Evolutionary conservation across 2,329 filamentous ascomycete species (phyloP).

Genomic region (Tolypocladium paradoxum): DNA sequence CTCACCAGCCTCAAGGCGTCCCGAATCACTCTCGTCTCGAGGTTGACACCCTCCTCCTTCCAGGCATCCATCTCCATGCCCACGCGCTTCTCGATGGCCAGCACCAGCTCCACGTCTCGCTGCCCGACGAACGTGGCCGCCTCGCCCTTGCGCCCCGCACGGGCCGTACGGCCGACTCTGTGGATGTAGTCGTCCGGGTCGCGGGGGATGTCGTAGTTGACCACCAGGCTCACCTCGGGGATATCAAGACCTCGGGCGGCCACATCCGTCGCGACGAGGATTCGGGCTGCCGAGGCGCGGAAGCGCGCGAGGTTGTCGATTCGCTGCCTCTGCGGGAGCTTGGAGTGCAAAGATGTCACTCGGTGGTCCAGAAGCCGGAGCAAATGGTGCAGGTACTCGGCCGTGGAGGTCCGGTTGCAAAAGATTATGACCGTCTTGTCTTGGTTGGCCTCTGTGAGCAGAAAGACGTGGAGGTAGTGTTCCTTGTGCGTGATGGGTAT

Average conservation of each 20-base stretch:
- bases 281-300: constrained; percentile 75
- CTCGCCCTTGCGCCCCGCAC: constrained; percentile 76
- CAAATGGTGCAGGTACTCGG: constrained; percentile 79
- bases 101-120: constrained; percentile 80
- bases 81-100: constrained; percentile 79
- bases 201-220: constrained; percentile 95
- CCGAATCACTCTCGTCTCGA: constrained; percentile 80
- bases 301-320: constrained; percentile 85
- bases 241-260: constrained; percentile 93
- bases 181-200: constrained; percentile 97
- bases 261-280: constrained; percentile 91
- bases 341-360: constrained; percentile 84
- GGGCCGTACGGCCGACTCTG: constrained; percentile 85
- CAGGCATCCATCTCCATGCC: constrained; percentile 73
- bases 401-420: constrained; percentile 83
- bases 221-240: constrained; percentile 75
- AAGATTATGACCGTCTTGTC: constrained; percentile 82
- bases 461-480: constrained; percentile 83
- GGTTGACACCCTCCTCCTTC: constrained; percentile 81
- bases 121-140: constrained; percentile 85
- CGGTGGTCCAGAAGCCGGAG: constrained; percentile 78
- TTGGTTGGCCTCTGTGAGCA: constrained; percentile 66
- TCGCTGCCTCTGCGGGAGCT: constrained; percentile 73
- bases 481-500: constrained; percentile 88
- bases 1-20: constrained; percentile 82